A percentile compares a stretch with the other conserved stretches of the same genome.
phyloP scores from a whole-genome alignment of 805 yeast species.

The Saccharomycopsis fodiens region DNA sequence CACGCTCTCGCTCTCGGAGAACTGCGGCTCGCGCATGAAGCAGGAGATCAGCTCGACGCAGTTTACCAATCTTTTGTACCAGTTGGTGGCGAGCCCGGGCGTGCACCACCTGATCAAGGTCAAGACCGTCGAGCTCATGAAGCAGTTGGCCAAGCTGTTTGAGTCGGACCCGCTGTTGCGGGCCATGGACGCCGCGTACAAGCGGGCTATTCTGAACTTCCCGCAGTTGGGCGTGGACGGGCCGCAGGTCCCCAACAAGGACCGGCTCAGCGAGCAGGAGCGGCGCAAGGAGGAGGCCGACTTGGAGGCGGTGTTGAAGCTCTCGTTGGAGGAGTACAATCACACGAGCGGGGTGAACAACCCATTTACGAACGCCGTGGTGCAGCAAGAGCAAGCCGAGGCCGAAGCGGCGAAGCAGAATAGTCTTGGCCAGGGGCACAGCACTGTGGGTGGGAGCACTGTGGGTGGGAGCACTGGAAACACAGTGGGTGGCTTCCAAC shows the following conservation, averaged over 20 bases:
- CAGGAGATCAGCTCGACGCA: conserved; percentile 52
- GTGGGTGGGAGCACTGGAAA: too few relatives aligned
- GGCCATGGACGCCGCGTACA: conserved; percentile 57
- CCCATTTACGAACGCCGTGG: not conserved
- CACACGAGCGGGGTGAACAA: conserved; percentile 16
- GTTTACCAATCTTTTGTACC: conserved; percentile 40
- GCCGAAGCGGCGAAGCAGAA: conserved; percentile 19
- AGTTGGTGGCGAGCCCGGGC: conserved; percentile 43
- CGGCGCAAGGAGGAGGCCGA: conserved; percentile 67
- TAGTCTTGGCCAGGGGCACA: conserved; percentile 7
- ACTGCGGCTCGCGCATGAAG: conserved; percentile 65
- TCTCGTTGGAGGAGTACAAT: conserved; percentile 61
- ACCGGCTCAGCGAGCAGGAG: conserved; percentile 37
- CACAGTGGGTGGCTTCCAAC: too few relatives aligned
- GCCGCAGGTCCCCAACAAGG: conserved; percentile 57
- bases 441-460: conserved; percentile 9
- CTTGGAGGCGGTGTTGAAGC: conserved; percentile 62
- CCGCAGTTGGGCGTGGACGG: conserved; percentile 31
- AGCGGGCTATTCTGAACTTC: conserved; percentile 36
- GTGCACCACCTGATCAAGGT: conserved; percentile 64
- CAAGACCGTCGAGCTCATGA: conserved; percentile 25
- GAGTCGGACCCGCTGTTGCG: conserved; percentile 67
- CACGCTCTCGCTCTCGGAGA: conserved; percentile 59
- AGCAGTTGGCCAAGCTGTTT: conserved; percentile 53
- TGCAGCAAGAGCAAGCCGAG: conserved; percentile 28